Percentiles rank a stretch among this genome's conserved stretches.
Evolutionary conservation across 1,139 yeast genomes (phyloP).

Genomic region (Meyerozyma smithsonii): DNA sequence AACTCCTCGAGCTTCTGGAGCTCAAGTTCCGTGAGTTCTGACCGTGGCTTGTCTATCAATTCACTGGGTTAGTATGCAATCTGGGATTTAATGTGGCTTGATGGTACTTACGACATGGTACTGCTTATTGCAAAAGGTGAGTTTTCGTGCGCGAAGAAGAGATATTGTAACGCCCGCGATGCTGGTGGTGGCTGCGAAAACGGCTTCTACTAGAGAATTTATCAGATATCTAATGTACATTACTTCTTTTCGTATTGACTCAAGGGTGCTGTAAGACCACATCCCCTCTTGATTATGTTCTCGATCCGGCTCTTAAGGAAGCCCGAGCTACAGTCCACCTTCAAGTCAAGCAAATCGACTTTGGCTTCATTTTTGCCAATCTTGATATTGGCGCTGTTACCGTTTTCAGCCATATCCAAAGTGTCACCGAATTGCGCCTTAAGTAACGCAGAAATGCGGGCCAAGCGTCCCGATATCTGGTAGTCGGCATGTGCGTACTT

Average conservation of each 20-base stretch:
- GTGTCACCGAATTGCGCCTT: constrained; percentile 87
- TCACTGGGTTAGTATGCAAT: constrained; percentile 35
- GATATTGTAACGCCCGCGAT: too few species aligned
- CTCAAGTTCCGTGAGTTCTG: constrained; percentile 79
- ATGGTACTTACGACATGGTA: constrained; percentile 11
- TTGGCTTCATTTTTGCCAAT: constrained; percentile 75
- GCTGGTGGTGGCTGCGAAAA: background rate
- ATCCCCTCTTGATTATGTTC: constrained; percentile 73
- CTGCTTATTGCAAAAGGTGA: constrained; percentile 2
- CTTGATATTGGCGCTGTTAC: constrained; percentile 46
- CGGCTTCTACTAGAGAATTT: too few species aligned
- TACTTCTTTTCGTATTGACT: constrained; percentile 23
- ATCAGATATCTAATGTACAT: constrained; percentile 1
- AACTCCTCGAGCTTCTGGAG: constrained; percentile 81
- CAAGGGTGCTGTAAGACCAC: constrained; percentile 80
- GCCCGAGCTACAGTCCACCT: constrained; percentile 72
- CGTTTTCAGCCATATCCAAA: constrained; percentile 36
- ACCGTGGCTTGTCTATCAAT: constrained; percentile 63
- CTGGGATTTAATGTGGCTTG: background rate
- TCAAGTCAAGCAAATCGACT: constrained; percentile 58
- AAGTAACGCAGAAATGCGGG: constrained; percentile 59
- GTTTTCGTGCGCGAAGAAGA: background rate
- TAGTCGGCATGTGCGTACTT: constrained; percentile 30
- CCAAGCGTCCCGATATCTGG: constrained; percentile 49
- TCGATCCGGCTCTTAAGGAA: constrained; percentile 80